These are phyloP conservation scores for Wallacemonas collosoma DNA, from an alignment of 208 protist species.

Conservation along the genomic window DNA sequence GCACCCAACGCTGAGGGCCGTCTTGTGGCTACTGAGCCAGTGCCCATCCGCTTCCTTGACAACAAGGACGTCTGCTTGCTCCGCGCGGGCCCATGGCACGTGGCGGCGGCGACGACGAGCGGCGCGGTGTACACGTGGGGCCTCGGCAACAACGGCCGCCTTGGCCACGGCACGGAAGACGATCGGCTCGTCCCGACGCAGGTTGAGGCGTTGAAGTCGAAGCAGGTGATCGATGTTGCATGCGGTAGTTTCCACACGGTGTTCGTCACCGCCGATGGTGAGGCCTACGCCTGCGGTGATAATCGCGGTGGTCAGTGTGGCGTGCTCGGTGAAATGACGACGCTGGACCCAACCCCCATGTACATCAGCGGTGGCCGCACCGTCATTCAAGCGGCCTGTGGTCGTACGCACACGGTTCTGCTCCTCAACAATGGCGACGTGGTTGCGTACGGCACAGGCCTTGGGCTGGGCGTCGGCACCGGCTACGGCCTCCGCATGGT, in stretches of 20 bases:
- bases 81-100: slow-evolving; percentile 81
- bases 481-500: slow-evolving; percentile 73
- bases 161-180: slow-evolving; percentile 71
- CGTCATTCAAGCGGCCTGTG: slow-evolving; percentile 65
- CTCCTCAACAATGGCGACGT: slow-evolving; percentile 67
- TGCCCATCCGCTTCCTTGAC: slow-evolving; percentile 32
- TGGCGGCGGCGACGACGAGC: slow-evolving; percentile 45
- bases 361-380: slow-evolving; percentile 37
- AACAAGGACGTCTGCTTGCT: slow-evolving; percentile 42
- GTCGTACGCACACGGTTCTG: slow-evolving; percentile 71
- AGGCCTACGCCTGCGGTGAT: slow-evolving; percentile 73
- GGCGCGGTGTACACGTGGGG: slow-evolving; percentile 81
- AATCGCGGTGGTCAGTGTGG: slow-evolving; percentile 83
- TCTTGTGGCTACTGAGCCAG: slow-evolving; percentile 34
- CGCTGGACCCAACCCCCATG: slow-evolving; percentile 44
- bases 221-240: slow-evolving; percentile 58
- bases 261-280: slow-evolving; percentile 57
- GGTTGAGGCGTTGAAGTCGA: slow-evolving; percentile 33
- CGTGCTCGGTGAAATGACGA: slow-evolving; percentile 44
- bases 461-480: slow-evolving; percentile 62
- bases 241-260: slow-evolving; percentile 86
- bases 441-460: slow-evolving; percentile 69
- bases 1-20: slow-evolving; percentile 29
- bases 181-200: slow-evolving; percentile 43
- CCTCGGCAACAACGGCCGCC: slow-evolving; percentile 70